A percentile compares a stretch with the other conserved stretches of the same genome.
These are phyloP conservation scores for Ceratobasidium sp. DNA, from an alignment of 1,284 basidiomycete species.

Conservation along the genomic window DNA sequence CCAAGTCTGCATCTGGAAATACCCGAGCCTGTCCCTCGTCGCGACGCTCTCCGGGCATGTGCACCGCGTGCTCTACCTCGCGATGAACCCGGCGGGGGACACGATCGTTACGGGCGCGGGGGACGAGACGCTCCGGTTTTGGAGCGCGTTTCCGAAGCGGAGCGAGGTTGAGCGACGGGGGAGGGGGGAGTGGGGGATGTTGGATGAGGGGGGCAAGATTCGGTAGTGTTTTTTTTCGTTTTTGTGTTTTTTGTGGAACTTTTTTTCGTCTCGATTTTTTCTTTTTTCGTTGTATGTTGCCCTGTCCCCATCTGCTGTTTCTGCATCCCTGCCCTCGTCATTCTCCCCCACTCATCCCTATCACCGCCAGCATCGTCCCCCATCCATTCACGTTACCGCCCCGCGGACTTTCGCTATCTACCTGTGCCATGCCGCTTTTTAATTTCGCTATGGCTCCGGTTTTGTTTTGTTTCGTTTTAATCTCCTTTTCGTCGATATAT, in stretches of 20 bases:
- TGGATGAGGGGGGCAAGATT: constrained; percentile 76
- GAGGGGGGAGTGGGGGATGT: constrained; percentile 64
- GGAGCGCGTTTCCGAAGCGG: constrained; percentile 90
- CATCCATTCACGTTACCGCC: neutral
- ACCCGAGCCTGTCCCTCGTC: constrained; percentile 93
- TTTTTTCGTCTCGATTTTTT: too few species aligned
- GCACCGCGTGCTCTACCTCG: constrained; percentile 93
- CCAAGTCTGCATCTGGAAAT: constrained; percentile 97
- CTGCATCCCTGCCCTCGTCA: constrained; percentile 19
- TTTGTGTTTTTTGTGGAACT: neutral
- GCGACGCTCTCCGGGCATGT: constrained; percentile 96
- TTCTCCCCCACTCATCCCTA: constrained; percentile 5
- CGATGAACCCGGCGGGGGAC: constrained; percentile 97
- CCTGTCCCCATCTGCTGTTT: constrained; percentile 10
- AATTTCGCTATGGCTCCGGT: constrained; percentile 30
- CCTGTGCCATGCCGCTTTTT: constrained; percentile 30
- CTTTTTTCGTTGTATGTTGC: neutral
- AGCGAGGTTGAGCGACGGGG: constrained; percentile 64
- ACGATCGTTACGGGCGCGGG: constrained; percentile 98
- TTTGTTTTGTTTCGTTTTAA: constrained; percentile 2
- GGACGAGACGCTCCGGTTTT: constrained; percentile 96
- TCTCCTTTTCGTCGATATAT: constrained; percentile 5
- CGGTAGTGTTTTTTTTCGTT: constrained; percentile 58
- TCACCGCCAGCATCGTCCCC: neutral
- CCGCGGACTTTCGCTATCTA: constrained; percentile 18